phyloP scores from a whole-genome alignment of 352 stramenopile genomes.

The Phytophthora palmivora region DNA sequence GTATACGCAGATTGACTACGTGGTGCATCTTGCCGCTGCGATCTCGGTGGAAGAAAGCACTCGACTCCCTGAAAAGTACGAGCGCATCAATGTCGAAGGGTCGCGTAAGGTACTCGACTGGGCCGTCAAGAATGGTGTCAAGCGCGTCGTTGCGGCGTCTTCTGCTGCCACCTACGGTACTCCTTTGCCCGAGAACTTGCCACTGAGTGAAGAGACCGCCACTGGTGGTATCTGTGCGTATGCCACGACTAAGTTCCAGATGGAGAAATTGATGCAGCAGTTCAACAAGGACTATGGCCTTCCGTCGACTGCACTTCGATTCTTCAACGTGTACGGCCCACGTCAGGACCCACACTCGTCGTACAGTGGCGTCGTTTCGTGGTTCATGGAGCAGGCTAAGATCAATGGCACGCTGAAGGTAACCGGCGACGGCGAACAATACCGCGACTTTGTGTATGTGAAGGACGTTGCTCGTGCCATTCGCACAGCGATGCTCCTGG shows the following conservation, averaged over 20 bases:
- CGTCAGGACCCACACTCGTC: constrained; percentile 85
- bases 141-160: constrained; percentile 82
- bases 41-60: constrained; percentile 90
- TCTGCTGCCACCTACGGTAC: constrained; percentile 82
- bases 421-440: constrained; percentile 78
- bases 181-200: constrained; percentile 67
- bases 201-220: constrained; percentile 73
- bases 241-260: constrained; percentile 86
- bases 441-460: constrained; percentile 88
- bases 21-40: constrained; percentile 83
- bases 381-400: constrained; percentile 89
- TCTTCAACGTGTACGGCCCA: constrained; percentile 89
- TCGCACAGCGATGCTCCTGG: constrained; percentile 76
- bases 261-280: constrained; percentile 82
- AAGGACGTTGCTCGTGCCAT: constrained; percentile 87
- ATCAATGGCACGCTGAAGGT: constrained; percentile 86
- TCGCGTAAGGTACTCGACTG: constrained; percentile 86
- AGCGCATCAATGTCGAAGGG: constrained; percentile 85
- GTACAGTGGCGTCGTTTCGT: constrained; percentile 87
- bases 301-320: constrained; percentile 77
- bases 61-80: constrained; percentile 86
- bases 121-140: constrained; percentile 75
- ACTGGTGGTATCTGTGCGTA: constrained; percentile 85
- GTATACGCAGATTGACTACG: constrained; percentile 69
- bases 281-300: constrained; percentile 77